Conservation (phyloP, 495 filamentous ascomycete genomes). For the Tuber microsphaerosporum region DNA sequence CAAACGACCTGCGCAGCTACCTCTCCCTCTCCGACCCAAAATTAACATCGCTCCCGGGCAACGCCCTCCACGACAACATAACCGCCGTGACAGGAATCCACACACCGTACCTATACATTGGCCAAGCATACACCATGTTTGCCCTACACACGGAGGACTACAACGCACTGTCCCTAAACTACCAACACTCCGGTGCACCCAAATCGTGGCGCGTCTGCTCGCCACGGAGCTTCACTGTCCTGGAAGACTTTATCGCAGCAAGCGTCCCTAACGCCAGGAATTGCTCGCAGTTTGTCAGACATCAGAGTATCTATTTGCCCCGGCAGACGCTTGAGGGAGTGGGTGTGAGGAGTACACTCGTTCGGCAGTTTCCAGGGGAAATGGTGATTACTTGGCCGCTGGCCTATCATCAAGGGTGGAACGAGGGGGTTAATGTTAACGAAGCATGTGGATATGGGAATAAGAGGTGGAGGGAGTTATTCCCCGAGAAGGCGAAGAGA, state of each 20-base stretch:
- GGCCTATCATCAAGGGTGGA: constrained; percentile 40
- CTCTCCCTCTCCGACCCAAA: constrained; percentile 33
- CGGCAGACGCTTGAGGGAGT: constrained; percentile 20
- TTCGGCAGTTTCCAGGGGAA: constrained; percentile 36
- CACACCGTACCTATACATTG: constrained; percentile 40
- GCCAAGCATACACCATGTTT: constrained; percentile 36
- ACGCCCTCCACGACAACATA: constrained; percentile 28
- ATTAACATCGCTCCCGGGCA: constrained; percentile 29
- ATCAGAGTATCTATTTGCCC: constrained; percentile 31
- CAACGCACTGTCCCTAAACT: constrained; percentile 38
- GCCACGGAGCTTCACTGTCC: constrained; percentile 26
- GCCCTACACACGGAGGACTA: constrained; percentile 41
- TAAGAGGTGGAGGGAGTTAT: constrained; percentile 28
- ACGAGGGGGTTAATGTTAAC: constrained; percentile 38
- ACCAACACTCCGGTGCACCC: constrained; percentile 37
- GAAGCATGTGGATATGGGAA: constrained; percentile 40
- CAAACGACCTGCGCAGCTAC: constrained; percentile 25
- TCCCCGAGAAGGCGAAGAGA: constrained; percentile 15
- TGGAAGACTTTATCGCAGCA: constrained; percentile 30
- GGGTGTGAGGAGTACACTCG: constrained; percentile 30
- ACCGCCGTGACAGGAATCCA: constrained; percentile 36
- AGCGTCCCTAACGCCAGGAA: background rate
- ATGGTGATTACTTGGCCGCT: constrained; percentile 40
- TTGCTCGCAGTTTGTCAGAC: constrained; percentile 40
- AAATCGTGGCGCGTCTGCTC: constrained; percentile 38